Base-by-base conservation (phyloP, 768 basidiomycete species). In the Harrya chromipes region DNA sequence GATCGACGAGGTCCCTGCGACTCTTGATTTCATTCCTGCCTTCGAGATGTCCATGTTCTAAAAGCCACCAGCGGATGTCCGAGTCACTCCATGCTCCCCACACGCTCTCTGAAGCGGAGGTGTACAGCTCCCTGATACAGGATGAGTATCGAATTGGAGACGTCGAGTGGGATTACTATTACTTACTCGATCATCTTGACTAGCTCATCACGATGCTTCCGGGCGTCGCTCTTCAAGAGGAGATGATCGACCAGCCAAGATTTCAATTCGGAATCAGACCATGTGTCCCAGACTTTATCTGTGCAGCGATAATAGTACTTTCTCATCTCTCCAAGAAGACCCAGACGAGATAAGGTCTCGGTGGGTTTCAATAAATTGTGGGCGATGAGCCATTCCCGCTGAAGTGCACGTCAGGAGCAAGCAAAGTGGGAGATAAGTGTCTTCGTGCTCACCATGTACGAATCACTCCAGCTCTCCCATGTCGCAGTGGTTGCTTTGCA, bases 401-500 rank as follows among this genome's bases (percentile, higher is more conserved):
- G 52, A 9, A 49, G 17, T 13, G 5, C 12, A 0, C 5, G 41
- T 60, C 4, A 55, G 35, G 19, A 31, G 8, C 2, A 58, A 10
- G n/a, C 1, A 29, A 26, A 29, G 34, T 31, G 6, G 4, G 19
- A 10, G 12, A 39, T 29, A 16, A 5, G 23, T 20, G 11, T 19
- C 21, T 31, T 39, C 11, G 31, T 21, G 65, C 83, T 43, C 53
- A 88, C 87, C 43, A 94, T 81, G 64, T 90, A 88, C 4, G 82
- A 85, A 63, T 90, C 86, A 46, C 84, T 85, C 94, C 95, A 98
- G 4, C 83, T 80, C 19, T 89, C 74, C 82, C 89, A 98, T 33
- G 87, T 67, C 3, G 87, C 87, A 47, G 77, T 70, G 19, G 82
- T 62, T 6, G 80, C 74, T 43, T 75, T 73, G 34, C 79, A 80